Conservation (phyloP, 495 filamentous ascomycete genomes). For the Talaromyces trachyspermus region DNA sequence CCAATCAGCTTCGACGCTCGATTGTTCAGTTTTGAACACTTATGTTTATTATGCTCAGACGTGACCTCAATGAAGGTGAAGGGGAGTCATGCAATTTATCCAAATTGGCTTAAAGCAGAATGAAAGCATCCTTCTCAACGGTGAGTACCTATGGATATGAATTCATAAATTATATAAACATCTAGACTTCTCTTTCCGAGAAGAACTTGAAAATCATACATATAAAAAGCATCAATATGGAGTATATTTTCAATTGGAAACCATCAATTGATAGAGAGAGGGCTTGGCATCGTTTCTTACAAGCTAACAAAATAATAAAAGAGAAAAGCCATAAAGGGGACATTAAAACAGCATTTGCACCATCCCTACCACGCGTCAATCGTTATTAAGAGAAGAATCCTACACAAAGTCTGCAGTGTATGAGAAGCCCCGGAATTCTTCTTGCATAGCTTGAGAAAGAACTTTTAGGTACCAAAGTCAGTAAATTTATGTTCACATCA, state of each 20-base stretch:
- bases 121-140: no score
- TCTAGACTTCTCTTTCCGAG: not conserved
- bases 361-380: not conserved
- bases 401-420: conserved; percentile 73
- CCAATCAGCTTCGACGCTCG: no score
- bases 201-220: not conserved
- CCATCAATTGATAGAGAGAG: not conserved
- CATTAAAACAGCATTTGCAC: not conserved
- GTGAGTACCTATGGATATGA: no score
- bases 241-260: conserved; percentile 5
- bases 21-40: no score
- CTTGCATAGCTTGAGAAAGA: conserved; percentile 96
- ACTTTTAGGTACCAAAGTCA: conserved; percentile 48
- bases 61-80: no score
- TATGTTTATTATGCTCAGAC: no score
- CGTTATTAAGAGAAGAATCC: conserved; percentile 14
- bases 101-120: no score
- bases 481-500: conserved; percentile 2
- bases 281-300: not conserved
- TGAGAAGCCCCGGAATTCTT: conserved; percentile 99
- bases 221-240: not conserved
- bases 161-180: not conserved
- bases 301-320: not conserved
- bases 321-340: not conserved
- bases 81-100: no score